Evolutionary conservation across 2,329 filamentous ascomycete species (phyloP).

Genomic region (Herpomyces periplanetae): DNA sequence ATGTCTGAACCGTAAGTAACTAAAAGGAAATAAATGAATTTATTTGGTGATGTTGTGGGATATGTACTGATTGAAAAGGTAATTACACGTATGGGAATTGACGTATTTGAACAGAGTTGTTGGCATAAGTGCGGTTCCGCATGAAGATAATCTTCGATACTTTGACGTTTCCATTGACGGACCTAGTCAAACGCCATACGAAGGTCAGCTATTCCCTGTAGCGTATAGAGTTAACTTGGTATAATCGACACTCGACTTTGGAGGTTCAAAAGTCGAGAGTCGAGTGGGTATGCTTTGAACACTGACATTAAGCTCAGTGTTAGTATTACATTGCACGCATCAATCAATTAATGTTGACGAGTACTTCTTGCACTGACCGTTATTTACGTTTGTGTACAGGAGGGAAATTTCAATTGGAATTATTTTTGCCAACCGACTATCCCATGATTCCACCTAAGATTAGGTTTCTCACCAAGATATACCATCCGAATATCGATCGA

Average conservation of each 20-base stretch:
- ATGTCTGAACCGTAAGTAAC: constrained; percentile 60
- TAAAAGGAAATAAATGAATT: constrained; percentile 3
- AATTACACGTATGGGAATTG: constrained; percentile 3
- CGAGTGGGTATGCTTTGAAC: too few species aligned
- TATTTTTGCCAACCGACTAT: constrained; percentile 93
- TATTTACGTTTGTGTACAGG: constrained; percentile 9
- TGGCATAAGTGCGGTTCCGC: constrained; percentile 73
- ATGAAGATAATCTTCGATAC: constrained; percentile 87
- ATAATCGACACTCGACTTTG: too few species aligned
- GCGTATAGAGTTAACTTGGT: background rate
- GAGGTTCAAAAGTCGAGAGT: too few species aligned
- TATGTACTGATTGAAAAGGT: too few species aligned
- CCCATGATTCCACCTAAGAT: constrained; percentile 98
- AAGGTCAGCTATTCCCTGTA: constrained; percentile 17
- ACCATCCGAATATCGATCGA: constrained; percentile 95
- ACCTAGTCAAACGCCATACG: constrained; percentile 64
- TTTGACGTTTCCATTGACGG: constrained; percentile 93
- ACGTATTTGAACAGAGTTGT: constrained; percentile 25
- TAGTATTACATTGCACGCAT: too few species aligned
- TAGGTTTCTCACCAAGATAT: constrained; percentile 91
- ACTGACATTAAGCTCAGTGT: too few species aligned
- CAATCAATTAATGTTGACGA: too few species aligned
- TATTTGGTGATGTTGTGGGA: constrained; percentile 1
- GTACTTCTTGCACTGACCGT: background rate
- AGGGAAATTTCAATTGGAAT: constrained; percentile 77